Base-by-base conservation (phyloP, 2,329 filamentous ascomycete species). In the Stromatinia cepivora region DNA sequence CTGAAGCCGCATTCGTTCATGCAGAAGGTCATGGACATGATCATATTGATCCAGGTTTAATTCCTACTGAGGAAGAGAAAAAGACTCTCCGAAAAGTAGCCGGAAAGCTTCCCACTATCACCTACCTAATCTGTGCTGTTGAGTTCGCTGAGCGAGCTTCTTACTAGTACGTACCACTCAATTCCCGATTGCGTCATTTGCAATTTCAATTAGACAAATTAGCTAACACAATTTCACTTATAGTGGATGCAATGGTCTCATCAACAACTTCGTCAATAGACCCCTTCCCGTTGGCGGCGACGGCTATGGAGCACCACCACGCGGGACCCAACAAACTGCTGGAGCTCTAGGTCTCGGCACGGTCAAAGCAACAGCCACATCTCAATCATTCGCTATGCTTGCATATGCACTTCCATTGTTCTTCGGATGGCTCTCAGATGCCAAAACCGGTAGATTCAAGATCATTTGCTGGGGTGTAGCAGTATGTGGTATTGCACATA, bases 131-230 rank as follows among this genome's bases (percentile, higher is more conserved):
- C 70, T 90, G 89, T 61, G 88, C 92, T 71, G 87, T 91, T 70
- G 91, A 93, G 80, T 81, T 92, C 69, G 91, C 88, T 81, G 91
- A 93, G 81, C 88, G 90, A 62, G 92, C 92, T 80, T 90, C 88
- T 20, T 93, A 92, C 85, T 92, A 93, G 76, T 91, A 90, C 67
- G 89, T 88, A 85, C 56, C 84, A 34, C 22, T 10, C 9, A 25
- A 5, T 36, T 13, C 5, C 1, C 1, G 20, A 13, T 42, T 22
- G 20, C 13, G 10, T 9, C 9, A 15, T 42, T 83, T 0, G 78
- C 75, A 10, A 87, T 88, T 76, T 82, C 9, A 54, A 53, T 34
- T 7, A 17, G 11, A n/a, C 4, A 17, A 10, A 9, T 25, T 22
- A 7, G 36, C 66, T 68, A 64, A 68, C 57, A 39, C 20, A 13